Base-by-base conservation (phyloP, 2,329 filamentous ascomycete species). In the Monilinia laxa region DNA sequence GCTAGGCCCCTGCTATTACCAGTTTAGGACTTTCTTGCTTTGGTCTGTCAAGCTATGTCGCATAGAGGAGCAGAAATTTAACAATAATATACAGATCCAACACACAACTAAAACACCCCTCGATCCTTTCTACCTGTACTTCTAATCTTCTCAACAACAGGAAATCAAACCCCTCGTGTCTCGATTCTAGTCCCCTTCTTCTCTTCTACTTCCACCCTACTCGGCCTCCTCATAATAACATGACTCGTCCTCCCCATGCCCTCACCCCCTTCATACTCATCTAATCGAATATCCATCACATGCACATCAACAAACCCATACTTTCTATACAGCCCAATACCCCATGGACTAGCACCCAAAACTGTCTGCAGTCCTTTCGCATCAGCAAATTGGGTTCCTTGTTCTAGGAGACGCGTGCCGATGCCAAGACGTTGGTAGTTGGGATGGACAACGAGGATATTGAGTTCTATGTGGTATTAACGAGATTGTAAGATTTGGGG, bases 331-430 rank as follows among this genome's bases (percentile, higher is more conserved):
- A 75, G 57, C 0, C 68, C 72, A 25, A 68, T 51, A 1, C 73
- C 74, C 11, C 66, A 64, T 3, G 68, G 68, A n/a, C 70, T 72
- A 49, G 74, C 72, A 31, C 71, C 73, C 1, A 76, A 63, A 2
- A 75, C 70, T 47, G 68, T 69, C 65, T 74, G 74, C 5, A 75
- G 51, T 1, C 63, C 67, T 23, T 23, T 1, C 20, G 49, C 56
- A 68, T 75, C 73, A 0, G 70, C 70, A 16, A 69, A 62, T 25
- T 64, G 59, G 0, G 75, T 31, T 1, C 72, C 72, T 14, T 70
- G 64, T 56, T 69, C 65, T 0, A 75, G 66, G 4, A 76, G 38
- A n/a, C 45, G 51, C 1, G 68, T 68, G 1, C 74, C 74, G 11
- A 75, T 71, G 0, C 74, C 73, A 6, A 56, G 68, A 7, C 73